Base-by-base conservation (phyloP, 805 yeast genomes). In the Wickerhamiella nectarea region DNA sequence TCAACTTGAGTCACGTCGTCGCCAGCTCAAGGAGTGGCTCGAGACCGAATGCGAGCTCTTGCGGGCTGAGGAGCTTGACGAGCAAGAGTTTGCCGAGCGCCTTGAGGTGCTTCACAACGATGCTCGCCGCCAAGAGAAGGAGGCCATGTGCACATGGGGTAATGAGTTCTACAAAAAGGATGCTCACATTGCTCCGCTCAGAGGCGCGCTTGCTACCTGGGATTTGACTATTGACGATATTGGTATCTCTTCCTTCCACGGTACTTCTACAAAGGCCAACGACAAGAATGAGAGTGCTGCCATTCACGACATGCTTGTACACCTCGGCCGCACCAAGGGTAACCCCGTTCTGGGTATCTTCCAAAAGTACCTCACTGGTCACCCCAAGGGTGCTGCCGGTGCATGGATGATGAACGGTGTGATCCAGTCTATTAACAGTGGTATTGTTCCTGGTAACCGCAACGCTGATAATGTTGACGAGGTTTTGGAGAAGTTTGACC, bases 351-450 rank as follows among this genome's bases (percentile, higher is more conserved):
- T 80, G 55, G 96, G 97, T 75, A 93, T 91, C 45, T 89, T 93
- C 94, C 99, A 91, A 70, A 91, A 91, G 69, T 91, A 75, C 77
- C 76, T 91, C 61, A 91, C 99, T 57, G 99, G 99, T 69, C 99
- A 91, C 72, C 98, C 98, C 58, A 91, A 91, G 82, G 99, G 99
- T 76, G 98, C 98, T 57, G 99, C 99, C 46, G 99, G 96, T 74
- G 97, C 99, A 47, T 91, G 98, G 98, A 91, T 91, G 98, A 69
- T 91, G 75, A 93, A 91, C 66, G 99, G 99, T 67, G 95, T 85
- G 46, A 69, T 91, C 54, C 99, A 91, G 71, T 78, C 87, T 54
- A 71, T 91, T 63, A 81, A 84, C 69, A 65, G 82, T 57, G 97
- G 98, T 66, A 59, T 87, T 57, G 94, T 91, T 55, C 98, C 98